Evolutionary conservation across 2,329 filamentous ascomycete genomes (phyloP), one percentile per base, ranked within the genome.

Genomic region (Xylariaceae sp.): DNA sequence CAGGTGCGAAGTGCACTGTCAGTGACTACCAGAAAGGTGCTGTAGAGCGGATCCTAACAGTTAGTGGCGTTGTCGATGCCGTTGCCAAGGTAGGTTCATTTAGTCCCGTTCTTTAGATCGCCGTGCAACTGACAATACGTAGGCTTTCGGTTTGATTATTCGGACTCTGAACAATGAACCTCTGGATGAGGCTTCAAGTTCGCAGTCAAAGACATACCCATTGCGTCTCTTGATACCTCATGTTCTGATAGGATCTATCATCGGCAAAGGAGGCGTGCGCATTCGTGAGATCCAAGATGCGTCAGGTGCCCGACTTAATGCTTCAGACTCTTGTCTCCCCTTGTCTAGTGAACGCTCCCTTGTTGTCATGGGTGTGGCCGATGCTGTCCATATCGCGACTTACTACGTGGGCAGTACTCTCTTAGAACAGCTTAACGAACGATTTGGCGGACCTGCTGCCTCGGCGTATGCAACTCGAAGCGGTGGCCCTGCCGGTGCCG

Each of bases 331-430:
- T 4, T 96, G 92, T 73, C 83, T 99, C 58, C 94, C 94, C 53
- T 83, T 97, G 62, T 99, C 94, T 15, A 96, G 92, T 61, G 94
- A 99, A 78, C 90, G 94, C 52, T 97, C 94, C n/a, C 84, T 99
- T 53, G 93, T 99, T 55, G 92, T 99, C 35, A 91, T 97, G 76
- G 94, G 94, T 74, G 94, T 99, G 60, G 94, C 94, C 56, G 94
- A 99, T 78, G 93, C 94, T 60, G 93, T 99, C 53, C 94, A 99
- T 77, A 99, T 99, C 75, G 94, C 94, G 53, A 96, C 94, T 44
- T 99, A 97, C 80, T 99, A 99, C 72, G 92, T 99, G 64, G 93
- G 92, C 58, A 96, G 93, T 75, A 99, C 94, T n/a, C 84, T 99
- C 30, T 88, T 96, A 52, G 94, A 99, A 80, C 94, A 99, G 77